Evolutionary conservation across 2,329 filamentous ascomycete species (phyloP), one percentile per base, ranked within the genome.

Genomic region (Pseudocercospora cruenta): DNA sequence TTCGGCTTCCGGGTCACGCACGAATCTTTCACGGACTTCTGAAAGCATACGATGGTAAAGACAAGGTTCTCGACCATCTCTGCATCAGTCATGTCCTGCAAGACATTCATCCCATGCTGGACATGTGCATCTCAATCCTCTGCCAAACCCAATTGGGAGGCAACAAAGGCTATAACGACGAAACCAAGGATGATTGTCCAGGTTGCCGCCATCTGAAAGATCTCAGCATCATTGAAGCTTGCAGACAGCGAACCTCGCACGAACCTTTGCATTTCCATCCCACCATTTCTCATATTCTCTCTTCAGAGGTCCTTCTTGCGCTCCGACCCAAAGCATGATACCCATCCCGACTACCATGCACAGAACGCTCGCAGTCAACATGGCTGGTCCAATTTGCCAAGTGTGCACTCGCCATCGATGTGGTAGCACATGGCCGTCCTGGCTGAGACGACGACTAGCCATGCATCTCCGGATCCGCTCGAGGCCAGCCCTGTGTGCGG

Each of bases 11-110:
- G 60, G 19, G 14, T 45, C 31, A 21, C 16, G 39, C 60, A 33
- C 16, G 45, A 14, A 8, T 57, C 43, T 28, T 24, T 28, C 16
- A 60, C 60, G 19, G 63, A 66, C 67, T 55, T 61, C 26, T 69
- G 59, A 19, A 45, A 10, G 28, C 21, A 51, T 24, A 58, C 49
- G n/a, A 55, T 60, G n/a, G 61, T 55, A 21, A 54, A 21, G 12
- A 45, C 43, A 19, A 60, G 61, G 47, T 66, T 72, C 16, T 71
- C 74, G 28, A 76, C 78, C 53, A 75, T 78, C 74, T 78, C 82
- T 49, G 69, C 74, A 55, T 75, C 78, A 49, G 87, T 78, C 39
- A 82, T 83, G 45, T 86, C 82, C 71, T 85, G 82, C 62, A 89
- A 72, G n/a, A 73, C 79, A 26, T 79, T 77, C 71, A 90, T 88